A percentile compares a stretch with the other conserved stretches of the same genome.
Conservation (phyloP, 208 protist species). For the Trypanosoma scelopori region DNA sequence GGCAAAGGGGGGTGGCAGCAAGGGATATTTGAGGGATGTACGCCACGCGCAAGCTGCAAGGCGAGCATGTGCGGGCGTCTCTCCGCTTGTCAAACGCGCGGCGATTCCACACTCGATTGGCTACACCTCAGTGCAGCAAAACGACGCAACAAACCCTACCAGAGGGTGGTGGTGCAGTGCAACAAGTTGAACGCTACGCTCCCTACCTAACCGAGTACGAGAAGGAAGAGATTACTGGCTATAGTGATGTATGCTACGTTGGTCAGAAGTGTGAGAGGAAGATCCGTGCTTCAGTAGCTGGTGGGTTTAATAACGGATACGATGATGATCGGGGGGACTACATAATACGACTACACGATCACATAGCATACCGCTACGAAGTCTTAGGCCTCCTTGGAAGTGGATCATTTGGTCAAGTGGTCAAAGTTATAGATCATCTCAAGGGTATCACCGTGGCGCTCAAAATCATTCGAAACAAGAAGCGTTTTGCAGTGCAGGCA, state of each 20-base stretch:
- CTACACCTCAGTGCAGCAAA: neutral
- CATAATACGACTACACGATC: conserved; percentile 81
- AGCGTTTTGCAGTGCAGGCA: conserved; percentile 64
- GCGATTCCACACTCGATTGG: neutral
- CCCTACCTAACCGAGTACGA: conserved; percentile 59
- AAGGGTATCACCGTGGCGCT: conserved; percentile 53
- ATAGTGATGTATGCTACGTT: conserved; percentile 54
- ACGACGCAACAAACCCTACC: neutral
- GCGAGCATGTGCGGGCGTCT: neutral
- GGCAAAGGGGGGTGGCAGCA: neutral
- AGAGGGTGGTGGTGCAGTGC: neutral
- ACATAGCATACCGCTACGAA: conserved; percentile 93
- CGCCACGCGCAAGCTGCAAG: conserved; percentile 6
- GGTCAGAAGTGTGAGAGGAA: conserved; percentile 71
- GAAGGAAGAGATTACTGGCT: conserved; percentile 58
- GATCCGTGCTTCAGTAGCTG: conserved; percentile 43
- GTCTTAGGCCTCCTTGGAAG: conserved; percentile 67
- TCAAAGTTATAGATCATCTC: conserved; percentile 71
- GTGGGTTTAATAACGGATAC: conserved; percentile 82
- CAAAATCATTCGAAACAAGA: conserved; percentile 82
- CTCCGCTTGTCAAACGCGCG: neutral
- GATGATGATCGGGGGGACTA: conserved; percentile 95
- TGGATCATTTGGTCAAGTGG: conserved; percentile 87
- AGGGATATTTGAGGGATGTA: conserved; percentile 19
- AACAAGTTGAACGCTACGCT: conserved; percentile 22